A percentile compares a stretch with the other conserved stretches of the same genome.
These are phyloP conservation scores for Martensiomyces pterosporus DNA, from an alignment of 192 early-diverging fungal species.

Conservation along the genomic window DNA sequence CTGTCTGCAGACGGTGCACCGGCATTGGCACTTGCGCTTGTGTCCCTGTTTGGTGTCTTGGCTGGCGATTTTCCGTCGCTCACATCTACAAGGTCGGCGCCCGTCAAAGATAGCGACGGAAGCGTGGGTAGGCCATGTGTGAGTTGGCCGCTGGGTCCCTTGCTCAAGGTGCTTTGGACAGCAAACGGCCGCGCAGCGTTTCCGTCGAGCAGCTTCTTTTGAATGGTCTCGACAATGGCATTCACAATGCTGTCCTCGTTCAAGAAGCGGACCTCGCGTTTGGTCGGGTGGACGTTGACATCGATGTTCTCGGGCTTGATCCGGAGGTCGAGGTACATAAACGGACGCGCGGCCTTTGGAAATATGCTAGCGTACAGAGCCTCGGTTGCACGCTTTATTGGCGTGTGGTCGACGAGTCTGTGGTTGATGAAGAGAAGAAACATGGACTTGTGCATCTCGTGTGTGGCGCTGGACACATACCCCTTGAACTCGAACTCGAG, in stretches of 20 bases:
- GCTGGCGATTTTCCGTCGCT: too few species aligned
- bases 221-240: constrained; percentile 63
- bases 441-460: constrained; percentile 75
- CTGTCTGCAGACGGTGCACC: too few species aligned
- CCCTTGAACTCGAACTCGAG: constrained; percentile 66
- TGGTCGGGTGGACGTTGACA: constrained; percentile 98
- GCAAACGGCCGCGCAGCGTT: constrained; percentile 73
- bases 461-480: constrained; percentile 86
- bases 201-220: constrained; percentile 60
- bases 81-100: too few species aligned
- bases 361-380: constrained; percentile 72
- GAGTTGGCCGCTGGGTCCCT: constrained; percentile 4
- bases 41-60: too few species aligned
- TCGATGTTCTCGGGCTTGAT: constrained; percentile 89
- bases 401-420: constrained; percentile 67
- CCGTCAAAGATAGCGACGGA: constrained; percentile 4
- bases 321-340: constrained; percentile 85
- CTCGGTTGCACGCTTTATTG: constrained; percentile 81
- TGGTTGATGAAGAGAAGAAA: constrained; percentile 95
- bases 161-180: constrained; percentile 51
- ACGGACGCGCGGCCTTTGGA: constrained; percentile 82
- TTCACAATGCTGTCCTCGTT: constrained; percentile 82
- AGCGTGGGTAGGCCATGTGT: constrained; percentile 1
- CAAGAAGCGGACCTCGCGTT: constrained; percentile 89
- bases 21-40: too few species aligned